phyloP scores from a whole-genome alignment of 192 early-diverging fungal genomes.

The Coemansia sp. region DNA sequence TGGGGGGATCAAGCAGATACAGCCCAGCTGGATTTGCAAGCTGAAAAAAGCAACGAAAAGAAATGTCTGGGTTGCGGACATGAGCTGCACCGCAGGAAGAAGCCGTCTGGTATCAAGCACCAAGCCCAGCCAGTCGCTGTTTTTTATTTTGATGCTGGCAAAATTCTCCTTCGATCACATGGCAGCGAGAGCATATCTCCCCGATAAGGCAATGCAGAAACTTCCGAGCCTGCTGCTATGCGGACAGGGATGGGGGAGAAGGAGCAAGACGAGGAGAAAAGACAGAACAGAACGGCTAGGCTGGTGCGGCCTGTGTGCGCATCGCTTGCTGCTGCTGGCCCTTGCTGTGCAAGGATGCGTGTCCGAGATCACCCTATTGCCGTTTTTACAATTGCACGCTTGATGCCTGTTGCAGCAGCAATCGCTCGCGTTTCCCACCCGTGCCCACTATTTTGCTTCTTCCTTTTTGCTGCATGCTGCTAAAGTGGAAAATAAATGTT shows the following conservation, averaged over 20 bases:
- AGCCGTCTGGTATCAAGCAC: neutral
- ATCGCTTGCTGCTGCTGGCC: too few species aligned
- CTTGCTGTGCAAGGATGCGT: too few species aligned
- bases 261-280: neutral
- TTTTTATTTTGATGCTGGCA: neutral
- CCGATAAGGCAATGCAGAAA: constrained; percentile 6
- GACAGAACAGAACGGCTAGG: too few species aligned
- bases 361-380: constrained; percentile 10
- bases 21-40: constrained; percentile 3
- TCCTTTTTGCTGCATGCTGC: neutral
- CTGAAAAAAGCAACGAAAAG: neutral
- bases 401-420: constrained; percentile 1
- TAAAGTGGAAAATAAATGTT: neutral
- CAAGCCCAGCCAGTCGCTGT: constrained; percentile 6
- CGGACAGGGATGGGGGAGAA: neutral
- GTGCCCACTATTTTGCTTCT: neutral
- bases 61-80: constrained; percentile 2
- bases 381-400: neutral
- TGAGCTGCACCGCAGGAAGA: neutral
- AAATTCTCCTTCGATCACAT: constrained; percentile 11
- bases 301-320: too few species aligned
- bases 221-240: neutral
- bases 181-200: neutral
- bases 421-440: constrained; percentile 1
- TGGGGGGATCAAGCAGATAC: constrained; percentile 8